phyloP scores from a whole-genome alignment of 371 early-diverging fungal species.

The Capillidium heterosporum region DNA sequence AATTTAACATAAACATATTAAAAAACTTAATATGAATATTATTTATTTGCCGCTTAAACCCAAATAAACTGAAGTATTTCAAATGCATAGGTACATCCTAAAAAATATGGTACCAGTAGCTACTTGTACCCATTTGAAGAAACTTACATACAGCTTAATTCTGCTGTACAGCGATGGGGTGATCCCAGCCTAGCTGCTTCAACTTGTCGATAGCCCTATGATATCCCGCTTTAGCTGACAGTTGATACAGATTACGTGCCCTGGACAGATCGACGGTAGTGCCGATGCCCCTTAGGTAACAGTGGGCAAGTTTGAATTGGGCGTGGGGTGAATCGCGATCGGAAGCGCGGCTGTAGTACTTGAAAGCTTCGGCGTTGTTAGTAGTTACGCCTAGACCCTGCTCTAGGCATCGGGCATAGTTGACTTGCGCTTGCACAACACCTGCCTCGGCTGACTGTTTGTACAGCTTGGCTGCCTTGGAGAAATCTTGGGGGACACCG shows the following conservation, averaged over 20 bases:
- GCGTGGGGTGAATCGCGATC: constrained; percentile 50
- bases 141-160: too few species aligned
- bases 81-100: too few species aligned
- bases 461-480: constrained; percentile 7
- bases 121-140: too few species aligned
- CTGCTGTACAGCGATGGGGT: too few species aligned
- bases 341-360: constrained; percentile 60
- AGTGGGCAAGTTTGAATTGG: constrained; percentile 41
- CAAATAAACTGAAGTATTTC: too few species aligned
- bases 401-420: constrained; percentile 58
- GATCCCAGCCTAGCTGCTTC: not conserved
- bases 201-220: not conserved
- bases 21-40: too few species aligned
- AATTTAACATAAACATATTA: too few species aligned
- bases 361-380: constrained; percentile 43
- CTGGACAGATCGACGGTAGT: constrained; percentile 36
- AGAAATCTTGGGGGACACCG: constrained; percentile 4
- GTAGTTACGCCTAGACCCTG: constrained; percentile 48
- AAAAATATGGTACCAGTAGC: too few species aligned
- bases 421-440: constrained; percentile 59
- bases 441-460: constrained; percentile 44
- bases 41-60: too few species aligned
- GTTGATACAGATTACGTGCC: constrained; percentile 23
- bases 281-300: constrained; percentile 68
- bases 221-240: not conserved